Base-by-base conservation (phyloP, 768 basidiomycete species). In the Xerocomellus intermedius region DNA sequence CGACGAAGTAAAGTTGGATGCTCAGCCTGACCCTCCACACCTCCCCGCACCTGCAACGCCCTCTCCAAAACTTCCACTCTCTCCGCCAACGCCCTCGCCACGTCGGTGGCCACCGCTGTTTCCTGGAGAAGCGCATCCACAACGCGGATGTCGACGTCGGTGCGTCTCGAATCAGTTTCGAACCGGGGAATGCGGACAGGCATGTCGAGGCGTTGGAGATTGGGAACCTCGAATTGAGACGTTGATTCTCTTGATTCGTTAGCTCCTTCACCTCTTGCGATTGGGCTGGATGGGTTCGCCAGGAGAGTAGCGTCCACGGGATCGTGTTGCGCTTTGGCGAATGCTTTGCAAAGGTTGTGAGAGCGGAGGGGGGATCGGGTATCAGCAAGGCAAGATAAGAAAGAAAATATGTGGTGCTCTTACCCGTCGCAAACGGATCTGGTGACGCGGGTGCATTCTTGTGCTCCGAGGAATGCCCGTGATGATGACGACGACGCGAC, bases 381-480 rank as follows among this genome's bases (percentile, higher is more conserved):
- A n/a, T 56, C 4, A 51, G 44, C 22, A 28, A 43, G 4, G 9
- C 19, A 19, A 19, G 33, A 19, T 35, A 55, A 28, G n/a, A 19
- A n/a, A 30, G 12, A 21, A 19, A 10, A n/a, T 3, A 28, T 2
- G 6, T 17, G 0, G 4, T 13, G 28, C 26, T 7, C 60, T 50
- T 10, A 69, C 67, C 69, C 13, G 42, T 49, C 12, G 67, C 56
- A 48, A 68, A 68, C 17, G 61, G 58, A 49, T 65, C 66, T 6
- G 50, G 56, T n/a, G 59, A 52, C 0, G 47, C 5, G 1, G 44
- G 36, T 13, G 42, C 13, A 6, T 38, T 21, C 42, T 43, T 52
- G 24, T 35, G 28, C 14, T 64, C 59, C n/a, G 47, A 39, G 8
- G 42, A 19, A 49, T 52, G 48, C 4, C n/a, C 45, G 7, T 42